Evolutionary conservation across 1,284 basidiomycete genomes (phyloP).

Genomic region (Apiotrichum sp.): DNA sequence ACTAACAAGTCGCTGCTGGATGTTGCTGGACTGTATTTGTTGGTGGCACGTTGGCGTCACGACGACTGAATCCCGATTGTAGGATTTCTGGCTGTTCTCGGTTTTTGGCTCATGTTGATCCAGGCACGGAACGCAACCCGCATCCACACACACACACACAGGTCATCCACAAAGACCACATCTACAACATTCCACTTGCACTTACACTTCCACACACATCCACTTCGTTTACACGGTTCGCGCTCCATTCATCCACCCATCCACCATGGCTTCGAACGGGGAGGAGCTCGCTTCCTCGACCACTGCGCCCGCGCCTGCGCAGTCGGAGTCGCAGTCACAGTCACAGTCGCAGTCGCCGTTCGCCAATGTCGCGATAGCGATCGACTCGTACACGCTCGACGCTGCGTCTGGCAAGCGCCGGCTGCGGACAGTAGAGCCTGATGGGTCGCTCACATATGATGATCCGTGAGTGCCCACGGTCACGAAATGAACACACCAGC

Average conservation of each 20-base stretch:
- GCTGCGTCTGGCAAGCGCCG: constrained; percentile 20
- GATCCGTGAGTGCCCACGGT: constrained; percentile 21
- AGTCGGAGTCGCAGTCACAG: too few species aligned
- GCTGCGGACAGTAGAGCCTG: constrained; percentile 24
- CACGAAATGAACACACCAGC: too few species aligned
- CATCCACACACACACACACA: too few species aligned
- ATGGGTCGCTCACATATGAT: constrained; percentile 28
- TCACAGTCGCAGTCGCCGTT: constrained; percentile 5
- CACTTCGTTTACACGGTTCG: not conserved
- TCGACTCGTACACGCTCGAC: constrained; percentile 33
- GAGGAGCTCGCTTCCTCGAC: not conserved
- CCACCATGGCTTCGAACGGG: constrained; percentile 15
- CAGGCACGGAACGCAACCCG: too few species aligned
- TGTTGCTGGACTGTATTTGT: too few species aligned
- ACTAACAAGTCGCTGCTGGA: too few species aligned
- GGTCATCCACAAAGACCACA: too few species aligned
- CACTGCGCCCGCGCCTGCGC: not conserved
- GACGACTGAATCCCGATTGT: too few species aligned
- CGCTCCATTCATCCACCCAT: not conserved
- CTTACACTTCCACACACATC: not conserved
- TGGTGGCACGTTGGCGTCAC: too few species aligned
- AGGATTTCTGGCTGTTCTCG: too few species aligned
- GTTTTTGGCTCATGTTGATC: too few species aligned
- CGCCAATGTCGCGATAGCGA: constrained; percentile 18
- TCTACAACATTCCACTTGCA: too few species aligned